Evolutionary conservation across 2,329 filamentous ascomycete species (phyloP).

Genomic region (Diatrype stigma): DNA sequence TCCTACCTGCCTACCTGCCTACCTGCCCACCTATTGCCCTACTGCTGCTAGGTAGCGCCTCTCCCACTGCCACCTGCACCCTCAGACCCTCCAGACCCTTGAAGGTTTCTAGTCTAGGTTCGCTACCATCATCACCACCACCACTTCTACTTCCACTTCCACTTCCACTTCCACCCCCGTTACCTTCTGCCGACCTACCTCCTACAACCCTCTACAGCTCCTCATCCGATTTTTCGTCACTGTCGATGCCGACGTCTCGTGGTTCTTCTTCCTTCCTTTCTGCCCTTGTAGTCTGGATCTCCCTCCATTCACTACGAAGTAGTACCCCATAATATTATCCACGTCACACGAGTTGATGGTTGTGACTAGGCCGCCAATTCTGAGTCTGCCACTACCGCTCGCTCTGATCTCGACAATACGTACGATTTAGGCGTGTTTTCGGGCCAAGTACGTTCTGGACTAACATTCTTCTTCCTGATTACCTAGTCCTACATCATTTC

Average conservation of each 20-base stretch:
- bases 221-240: background rate
- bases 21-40: too few species aligned
- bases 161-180: slow-evolving; percentile 12
- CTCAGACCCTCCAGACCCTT: too few species aligned
- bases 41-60: too few species aligned
- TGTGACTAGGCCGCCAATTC: too few species aligned
- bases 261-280: background rate
- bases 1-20: too few species aligned
- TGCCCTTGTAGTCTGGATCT: background rate
- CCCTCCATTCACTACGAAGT: background rate
- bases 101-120: too few species aligned
- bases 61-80: too few species aligned
- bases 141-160: slow-evolving; percentile 3
- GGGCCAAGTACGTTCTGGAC: background rate
- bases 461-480: background rate
- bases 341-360: background rate
- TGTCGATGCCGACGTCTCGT: background rate
- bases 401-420: too few species aligned
- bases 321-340: background rate
- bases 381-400: too few species aligned
- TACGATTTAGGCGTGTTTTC: too few species aligned
- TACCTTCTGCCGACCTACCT: slow-evolving; percentile 1
- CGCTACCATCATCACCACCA: too few species aligned
- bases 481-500: background rate
- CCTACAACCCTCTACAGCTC: background rate